These are phyloP conservation scores for Neckera pumila DNA, from an alignment of 225 moss, liverwort and hornwort species.

Conservation along the genomic window DNA sequence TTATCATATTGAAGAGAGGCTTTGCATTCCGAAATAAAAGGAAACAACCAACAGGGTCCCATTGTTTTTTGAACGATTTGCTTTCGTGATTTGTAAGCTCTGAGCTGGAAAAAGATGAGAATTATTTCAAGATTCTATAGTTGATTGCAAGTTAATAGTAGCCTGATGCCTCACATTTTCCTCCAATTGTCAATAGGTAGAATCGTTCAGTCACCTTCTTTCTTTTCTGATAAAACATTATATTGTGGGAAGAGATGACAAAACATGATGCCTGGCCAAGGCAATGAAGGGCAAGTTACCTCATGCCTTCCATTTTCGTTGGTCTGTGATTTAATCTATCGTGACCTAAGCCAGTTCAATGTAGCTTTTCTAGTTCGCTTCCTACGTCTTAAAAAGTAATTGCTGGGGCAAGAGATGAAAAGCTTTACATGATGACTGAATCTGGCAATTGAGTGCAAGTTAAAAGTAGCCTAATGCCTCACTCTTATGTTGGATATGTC, in stretches of 20 bases:
- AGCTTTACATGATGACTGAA: background rate
- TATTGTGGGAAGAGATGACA: slow-evolving; percentile 9
- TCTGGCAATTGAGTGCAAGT: background rate
- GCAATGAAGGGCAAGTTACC: background rate
- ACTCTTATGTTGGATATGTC: background rate
- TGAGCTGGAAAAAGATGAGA: background rate
- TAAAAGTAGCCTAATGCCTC: background rate
- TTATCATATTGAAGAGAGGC: background rate
- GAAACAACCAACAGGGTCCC: background rate
- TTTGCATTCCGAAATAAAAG: background rate
- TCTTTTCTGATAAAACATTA: background rate
- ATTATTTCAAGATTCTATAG: background rate
- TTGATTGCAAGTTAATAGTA: background rate
- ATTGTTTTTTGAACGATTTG: background rate
- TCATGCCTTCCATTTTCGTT: background rate
- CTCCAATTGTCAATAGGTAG: background rate
- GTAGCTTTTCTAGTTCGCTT: background rate
- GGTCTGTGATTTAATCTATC: background rate
- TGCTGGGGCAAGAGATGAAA: background rate
- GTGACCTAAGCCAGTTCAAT: background rate
- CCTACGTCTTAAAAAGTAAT: background rate
- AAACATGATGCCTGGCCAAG: slow-evolving; percentile 1
- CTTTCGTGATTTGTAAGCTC: background rate
- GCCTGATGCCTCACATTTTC: background rate
- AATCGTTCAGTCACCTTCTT: background rate